Base-by-base conservation (phyloP, 2,329 filamentous ascomycete species). In the Aspergillus tanneri region DNA sequence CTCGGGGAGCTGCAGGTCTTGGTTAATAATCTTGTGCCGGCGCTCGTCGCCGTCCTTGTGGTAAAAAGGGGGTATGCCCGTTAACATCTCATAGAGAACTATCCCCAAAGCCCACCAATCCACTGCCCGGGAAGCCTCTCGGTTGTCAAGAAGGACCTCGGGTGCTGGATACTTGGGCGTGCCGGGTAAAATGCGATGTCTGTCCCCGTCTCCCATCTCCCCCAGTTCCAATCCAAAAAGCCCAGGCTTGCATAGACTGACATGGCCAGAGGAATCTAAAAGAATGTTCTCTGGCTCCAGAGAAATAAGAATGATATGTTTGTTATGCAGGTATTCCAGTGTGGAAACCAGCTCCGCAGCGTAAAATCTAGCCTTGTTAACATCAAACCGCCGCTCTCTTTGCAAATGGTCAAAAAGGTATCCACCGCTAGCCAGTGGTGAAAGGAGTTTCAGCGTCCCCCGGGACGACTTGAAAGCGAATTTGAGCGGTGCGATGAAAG, bases 311-410 rank as follows among this genome's bases (percentile, higher is more conserved):
- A 55, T 53, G 40, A 49, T 52, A 39, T 50, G 18, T 32, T 43
- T 53, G 37, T 38, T 42, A 53, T 55, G 53, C 37, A 55, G 41
- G 45, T 53, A 55, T 48, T 55, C 53, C 23, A 53, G 46, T 43
- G 32, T 46, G 35, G 46, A 55, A 19, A 55, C 35, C 36, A 55
- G 49, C 36, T 55, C 53, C 30, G 50, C 49, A 41, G 47, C 44
- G 46, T 55, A 55, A 30, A 47, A 44, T 34, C 23, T 50, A n/a
- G 53, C 39, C 40, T 48, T 35, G 37, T 22, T 27, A 35, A 50
- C 34, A 34, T 38, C 24, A 40, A 55, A 53, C 8, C 35, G 28
- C 24, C 38, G 47, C 32, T 43, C 46, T 46, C 45, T 46, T 45
- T 50, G 50, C 4, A 55, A 23, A 39, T 53, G 46, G 30, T 53